These are phyloP conservation scores for Colletotrichum sp. DNA, from an alignment of 2,329 filamentous ascomycete genomes.

Conservation along the genomic window DNA sequence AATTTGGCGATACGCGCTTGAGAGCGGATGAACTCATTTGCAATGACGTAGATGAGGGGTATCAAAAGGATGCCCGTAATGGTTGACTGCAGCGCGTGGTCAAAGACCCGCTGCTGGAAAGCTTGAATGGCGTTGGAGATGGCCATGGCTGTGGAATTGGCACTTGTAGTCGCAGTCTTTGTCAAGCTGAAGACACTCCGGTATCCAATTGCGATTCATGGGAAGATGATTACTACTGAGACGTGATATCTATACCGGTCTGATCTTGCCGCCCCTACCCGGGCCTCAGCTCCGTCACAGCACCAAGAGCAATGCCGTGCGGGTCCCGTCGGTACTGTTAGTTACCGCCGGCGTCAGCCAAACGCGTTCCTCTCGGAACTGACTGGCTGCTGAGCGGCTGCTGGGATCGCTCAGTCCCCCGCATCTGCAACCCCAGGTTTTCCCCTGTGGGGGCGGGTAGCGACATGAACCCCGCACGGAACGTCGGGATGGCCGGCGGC, in stretches of 20 bases:
- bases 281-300: not conserved
- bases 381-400: not conserved
- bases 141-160: conserved; percentile 25
- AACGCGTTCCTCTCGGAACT: not conserved
- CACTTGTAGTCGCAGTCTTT: not conserved
- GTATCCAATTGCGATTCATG: not conserved
- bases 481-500: not conserved
- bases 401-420: not conserved
- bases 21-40: conserved; percentile 53
- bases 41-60: conserved; percentile 48
- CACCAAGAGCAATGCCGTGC: not conserved
- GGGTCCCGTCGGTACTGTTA: not conserved
- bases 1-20: conserved; percentile 49
- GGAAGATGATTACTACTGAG: not conserved
- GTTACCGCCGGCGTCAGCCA: not conserved
- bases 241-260: not conserved
- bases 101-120: conserved; percentile 20
- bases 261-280: not conserved
- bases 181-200: not conserved
- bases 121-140: conserved; percentile 27
- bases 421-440: conserved; percentile 1
- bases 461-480: conserved; percentile 1
- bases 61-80: conserved; percentile 13
- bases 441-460: not conserved
- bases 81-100: conserved; percentile 26